These are phyloP conservation scores for Volvox carteri DNA, from an alignment of 163 green algal genomes.

Conservation along the genomic window DNA sequence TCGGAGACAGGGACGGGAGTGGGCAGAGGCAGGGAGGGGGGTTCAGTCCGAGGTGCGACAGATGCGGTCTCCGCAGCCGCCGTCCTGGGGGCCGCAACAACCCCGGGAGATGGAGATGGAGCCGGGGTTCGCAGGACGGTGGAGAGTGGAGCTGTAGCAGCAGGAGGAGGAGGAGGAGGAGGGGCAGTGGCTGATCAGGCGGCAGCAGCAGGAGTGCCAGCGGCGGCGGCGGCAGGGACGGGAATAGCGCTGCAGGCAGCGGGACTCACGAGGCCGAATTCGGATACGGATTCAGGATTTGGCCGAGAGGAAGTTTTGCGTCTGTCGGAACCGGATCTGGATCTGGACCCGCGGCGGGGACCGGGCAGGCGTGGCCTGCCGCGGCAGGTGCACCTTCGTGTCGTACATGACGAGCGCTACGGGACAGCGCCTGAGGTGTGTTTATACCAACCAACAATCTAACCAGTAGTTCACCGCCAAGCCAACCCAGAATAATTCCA, in stretches of 20 bases:
- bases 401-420: constrained; percentile 38
- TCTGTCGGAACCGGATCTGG: neutral
- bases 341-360: neutral
- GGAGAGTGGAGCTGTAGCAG: neutral
- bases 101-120: neutral
- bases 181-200: neutral
- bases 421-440: constrained; percentile 8
- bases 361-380: constrained; percentile 7
- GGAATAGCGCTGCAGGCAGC: neutral
- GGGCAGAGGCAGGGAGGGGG: neutral
- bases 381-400: constrained; percentile 33
- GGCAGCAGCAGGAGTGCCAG: neutral
- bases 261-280: neutral
- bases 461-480: no score
- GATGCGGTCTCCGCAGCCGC: neutral
- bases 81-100: neutral
- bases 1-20: neutral
- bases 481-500: no score
- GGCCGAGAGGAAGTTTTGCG: no score
- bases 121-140: neutral
- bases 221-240: neutral
- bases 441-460: no score
- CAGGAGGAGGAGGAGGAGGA: neutral
- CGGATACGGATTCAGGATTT: neutral
- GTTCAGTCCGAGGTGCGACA: neutral